Base-by-base conservation (phyloP, 106 monocot genomes). In the Allium sativum region DNA sequence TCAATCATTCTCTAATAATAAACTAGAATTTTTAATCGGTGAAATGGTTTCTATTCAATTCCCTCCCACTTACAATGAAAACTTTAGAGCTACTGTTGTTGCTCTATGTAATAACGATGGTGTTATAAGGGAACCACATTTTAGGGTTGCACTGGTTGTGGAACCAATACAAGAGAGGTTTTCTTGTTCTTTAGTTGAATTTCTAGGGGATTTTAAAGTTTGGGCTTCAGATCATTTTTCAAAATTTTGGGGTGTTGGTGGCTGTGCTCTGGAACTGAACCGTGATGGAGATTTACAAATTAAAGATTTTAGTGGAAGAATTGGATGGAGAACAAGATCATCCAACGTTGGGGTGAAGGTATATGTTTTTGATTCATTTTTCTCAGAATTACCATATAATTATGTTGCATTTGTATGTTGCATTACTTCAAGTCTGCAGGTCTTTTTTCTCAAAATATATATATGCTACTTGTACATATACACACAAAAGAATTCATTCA, bases 201-300 rank as follows among this genome's bases (percentile, higher is more conserved):
- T 78, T 14, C 46, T 81, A 14, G 75, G 72, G n/a, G 72, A 73
- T 21, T 10, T 73, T 11, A 81, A 72, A 55, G 85, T 78, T 13
- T 86, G 85, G 85, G 66, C 65, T n/a, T 81, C 85, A 0, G 81
- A 86, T 48, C 78, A 76, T 55, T 8, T 46, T 10, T 59, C 19
- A 7, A 71, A 48, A 58, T 81, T 86, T 54, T 10, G 64, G 2
- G 58, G 65, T 3, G 45, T 6, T 4, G 45, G 18, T 0, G 65
- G 8, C 9, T 86, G 81, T 51, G 31, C 54, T 54, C 58, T 81
- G 16, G 70, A 75, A 48, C 48, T 86, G 21, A 78, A 68, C 10
- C 13, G 1, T 1, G 66, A 65, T 19, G 85, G 81, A 16, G 65
- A 78, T 20, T 57, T 86, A 54, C 73, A 53, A 51, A 47, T 81